Percentiles rank a stretch among this genome's conserved stretches.
Conservation (phyloP, 2,329 filamentous ascomycete genomes). For the Ophiostoma piceae region DNA sequence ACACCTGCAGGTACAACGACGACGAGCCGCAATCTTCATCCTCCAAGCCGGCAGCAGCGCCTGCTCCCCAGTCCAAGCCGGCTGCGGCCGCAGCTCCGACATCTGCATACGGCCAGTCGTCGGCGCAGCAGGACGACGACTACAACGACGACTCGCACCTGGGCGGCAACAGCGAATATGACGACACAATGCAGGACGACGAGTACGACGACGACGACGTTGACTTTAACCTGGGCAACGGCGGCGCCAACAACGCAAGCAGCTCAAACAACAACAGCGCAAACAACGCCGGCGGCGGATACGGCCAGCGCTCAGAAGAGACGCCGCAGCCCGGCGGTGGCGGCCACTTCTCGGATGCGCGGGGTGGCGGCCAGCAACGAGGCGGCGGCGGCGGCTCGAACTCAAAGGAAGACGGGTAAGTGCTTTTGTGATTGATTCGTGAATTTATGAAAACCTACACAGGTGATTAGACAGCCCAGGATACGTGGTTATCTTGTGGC, state of each 20-base stretch:
- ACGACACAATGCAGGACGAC: slow-evolving; percentile 35
- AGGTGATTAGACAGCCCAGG: not conserved
- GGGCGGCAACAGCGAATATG: slow-evolving; percentile 24
- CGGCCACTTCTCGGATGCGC: slow-evolving; percentile 1
- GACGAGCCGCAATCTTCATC: slow-evolving; percentile 46
- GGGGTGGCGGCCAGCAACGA: slow-evolving; percentile 24
- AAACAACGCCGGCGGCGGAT: slow-evolving; percentile 21
- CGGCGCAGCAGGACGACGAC: slow-evolving; percentile 7
- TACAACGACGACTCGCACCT: slow-evolving; percentile 8
- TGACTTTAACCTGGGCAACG: slow-evolving; percentile 49
- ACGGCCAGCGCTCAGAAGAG: slow-evolving; percentile 31
- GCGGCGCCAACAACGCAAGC: slow-evolving; percentile 28
- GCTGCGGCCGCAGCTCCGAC: slow-evolving; percentile 20
- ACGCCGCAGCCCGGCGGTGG: slow-evolving; percentile 31
- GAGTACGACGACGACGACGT: slow-evolving; percentile 51
- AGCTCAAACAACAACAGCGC: slow-evolving; percentile 23
- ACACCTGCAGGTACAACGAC: slow-evolving; percentile 53
- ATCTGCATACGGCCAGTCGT: slow-evolving; percentile 24
- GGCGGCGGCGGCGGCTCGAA: slow-evolving; percentile 50
- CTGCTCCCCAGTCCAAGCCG: slow-evolving; percentile 18
- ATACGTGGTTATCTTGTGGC: not conserved
- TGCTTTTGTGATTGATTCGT: slow-evolving; percentile 22
- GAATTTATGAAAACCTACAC: not conserved
- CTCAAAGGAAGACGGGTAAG: slow-evolving; percentile 92
- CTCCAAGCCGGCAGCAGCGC: slow-evolving; percentile 29